Evolutionary conservation across 2,329 filamentous ascomycete species (phyloP).

Genomic region (Penicillium frequentans): DNA sequence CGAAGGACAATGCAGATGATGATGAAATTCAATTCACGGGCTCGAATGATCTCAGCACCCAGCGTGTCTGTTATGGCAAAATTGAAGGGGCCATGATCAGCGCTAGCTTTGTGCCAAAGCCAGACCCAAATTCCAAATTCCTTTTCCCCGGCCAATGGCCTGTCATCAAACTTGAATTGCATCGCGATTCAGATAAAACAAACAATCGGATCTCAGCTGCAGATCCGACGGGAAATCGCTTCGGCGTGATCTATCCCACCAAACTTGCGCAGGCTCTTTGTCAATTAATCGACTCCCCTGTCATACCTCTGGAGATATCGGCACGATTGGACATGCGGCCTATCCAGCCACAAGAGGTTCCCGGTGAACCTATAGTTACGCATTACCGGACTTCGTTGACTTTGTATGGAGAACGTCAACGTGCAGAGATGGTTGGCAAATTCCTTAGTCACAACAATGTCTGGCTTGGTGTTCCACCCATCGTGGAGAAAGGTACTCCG

Average conservation of each 20-base stretch:
- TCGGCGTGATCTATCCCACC: slow-evolving; percentile 71
- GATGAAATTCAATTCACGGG: slow-evolving; percentile 46
- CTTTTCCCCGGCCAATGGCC: slow-evolving; percentile 60
- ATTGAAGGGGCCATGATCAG: slow-evolving; percentile 67
- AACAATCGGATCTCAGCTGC: slow-evolving; percentile 66
- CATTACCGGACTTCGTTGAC: slow-evolving; percentile 68
- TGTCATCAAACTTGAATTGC: slow-evolving; percentile 70
- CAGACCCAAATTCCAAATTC: slow-evolving; percentile 62
- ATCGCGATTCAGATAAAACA: slow-evolving; percentile 57
- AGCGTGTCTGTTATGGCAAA: slow-evolving; percentile 80
- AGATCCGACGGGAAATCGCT: slow-evolving; percentile 69
- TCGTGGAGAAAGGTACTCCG: slow-evolving; percentile 66
- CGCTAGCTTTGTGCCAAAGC: slow-evolving; percentile 69
- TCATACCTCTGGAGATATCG: slow-evolving; percentile 66
- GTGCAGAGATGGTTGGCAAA: slow-evolving; percentile 64
- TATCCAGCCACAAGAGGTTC: slow-evolving; percentile 62
- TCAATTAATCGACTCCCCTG: slow-evolving; percentile 68
- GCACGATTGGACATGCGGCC: slow-evolving; percentile 69
- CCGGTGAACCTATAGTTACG: slow-evolving; percentile 62
- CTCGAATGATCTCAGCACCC: slow-evolving; percentile 60
- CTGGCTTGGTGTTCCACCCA: slow-evolving; percentile 65
- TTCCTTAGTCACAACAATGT: slow-evolving; percentile 66
- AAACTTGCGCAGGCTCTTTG: slow-evolving; percentile 67
- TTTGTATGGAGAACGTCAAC: slow-evolving; percentile 73
- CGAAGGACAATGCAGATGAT: slow-evolving; percentile 36